phyloP scores from a whole-genome alignment of 116 monocot species.

The Cymodocea nodosa region DNA sequence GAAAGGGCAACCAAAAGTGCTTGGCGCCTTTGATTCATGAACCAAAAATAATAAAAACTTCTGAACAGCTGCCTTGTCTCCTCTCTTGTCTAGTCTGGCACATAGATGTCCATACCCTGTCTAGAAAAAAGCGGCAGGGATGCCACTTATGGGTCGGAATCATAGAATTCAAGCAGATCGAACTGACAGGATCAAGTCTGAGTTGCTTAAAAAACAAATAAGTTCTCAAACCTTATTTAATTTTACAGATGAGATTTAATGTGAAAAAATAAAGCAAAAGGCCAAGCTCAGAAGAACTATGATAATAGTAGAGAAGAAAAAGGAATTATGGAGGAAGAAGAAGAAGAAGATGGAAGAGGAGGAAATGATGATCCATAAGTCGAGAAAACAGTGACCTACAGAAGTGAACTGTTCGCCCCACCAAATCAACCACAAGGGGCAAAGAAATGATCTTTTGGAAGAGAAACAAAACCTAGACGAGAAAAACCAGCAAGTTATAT shows the following conservation, averaged over 20 bases:
- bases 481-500: neutral
- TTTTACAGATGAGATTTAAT: neutral
- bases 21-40: slow-evolving; percentile 37
- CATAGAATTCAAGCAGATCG: neutral
- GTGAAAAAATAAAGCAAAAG: neutral
- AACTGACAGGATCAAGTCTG: neutral
- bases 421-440: neutral
- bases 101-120: too few relatives aligned
- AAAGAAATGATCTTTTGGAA: too few relatives aligned
- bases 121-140: neutral
- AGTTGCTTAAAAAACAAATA: neutral
- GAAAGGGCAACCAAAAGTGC: slow-evolving; percentile 16
- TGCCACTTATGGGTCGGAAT: neutral
- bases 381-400: neutral
- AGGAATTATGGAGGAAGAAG: too few relatives aligned
- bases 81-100: too few relatives aligned
- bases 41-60: neutral
- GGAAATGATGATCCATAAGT: too few relatives aligned
- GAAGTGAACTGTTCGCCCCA: neutral
- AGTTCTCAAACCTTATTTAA: neutral
- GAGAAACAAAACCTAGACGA: neutral
- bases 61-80: too few relatives aligned
- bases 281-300: neutral
- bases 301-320: too few relatives aligned
- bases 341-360: too few relatives aligned